Base-by-base conservation (phyloP, 2,329 filamentous ascomycete species). In the Paraphoma sp. region DNA sequence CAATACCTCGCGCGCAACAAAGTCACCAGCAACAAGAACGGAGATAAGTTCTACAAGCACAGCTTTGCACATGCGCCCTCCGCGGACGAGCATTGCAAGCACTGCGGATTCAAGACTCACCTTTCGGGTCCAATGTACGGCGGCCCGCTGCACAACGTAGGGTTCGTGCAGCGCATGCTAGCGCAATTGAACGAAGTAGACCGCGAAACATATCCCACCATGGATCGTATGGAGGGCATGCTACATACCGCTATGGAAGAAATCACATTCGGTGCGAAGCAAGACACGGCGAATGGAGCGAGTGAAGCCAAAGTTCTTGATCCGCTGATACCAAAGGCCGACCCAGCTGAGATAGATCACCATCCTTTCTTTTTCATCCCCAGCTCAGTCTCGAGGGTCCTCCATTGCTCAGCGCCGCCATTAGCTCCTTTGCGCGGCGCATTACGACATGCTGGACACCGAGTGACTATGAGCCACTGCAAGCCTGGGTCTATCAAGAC, bases 101-200 rank as follows among this genome's bases (percentile, higher is more conserved):
- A 98, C 74, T 99, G 95, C 73, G 91, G 89, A 8, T 87, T 85
- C 71, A 94, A 90, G 73, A 96, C 89, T 78, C 95, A 98, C 76
- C 76, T 98, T 12, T 90, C 88, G 4, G 95, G 95, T 1, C 95
- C 95, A 0, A 98, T 99, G 94, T 99, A 93, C 80, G 93, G 87
- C 33, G 95, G 95, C 0, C 90, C 90, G 17, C 81, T 99, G 8
- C 95, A 99, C 77, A 93, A 93, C 44, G 84, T 87, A 6, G 86
- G 87, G 1, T 99, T 97, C 71, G 87, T 99, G 59, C 85, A 90
- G 69, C 86, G 86, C 53, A 87, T 99, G 23, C 82, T 99, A 14
- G 85, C 87, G 43, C 85, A 89, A 54, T 82, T 97, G 8, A 87
- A 91, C 0, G 78, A 82, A 4, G 85, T 87, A 0, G 86, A 93